A percentile compares a stretch with the other conserved stretches of the same genome.
phyloP scores from a whole-genome alignment of 108 stramenopile genomes.

The Nitzschia sp. region DNA sequence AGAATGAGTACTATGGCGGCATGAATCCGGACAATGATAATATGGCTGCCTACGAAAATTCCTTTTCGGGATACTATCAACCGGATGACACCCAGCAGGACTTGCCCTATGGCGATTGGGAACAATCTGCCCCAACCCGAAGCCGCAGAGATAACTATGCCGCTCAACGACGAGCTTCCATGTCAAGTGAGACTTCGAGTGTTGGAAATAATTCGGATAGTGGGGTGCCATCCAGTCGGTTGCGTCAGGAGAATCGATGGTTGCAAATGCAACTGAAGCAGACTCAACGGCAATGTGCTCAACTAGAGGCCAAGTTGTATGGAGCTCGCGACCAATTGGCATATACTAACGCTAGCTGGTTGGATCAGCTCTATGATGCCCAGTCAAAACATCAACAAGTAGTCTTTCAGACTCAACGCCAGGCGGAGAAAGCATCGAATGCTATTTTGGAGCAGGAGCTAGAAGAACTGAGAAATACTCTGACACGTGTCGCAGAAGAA shows the following conservation, averaged over 20 bases:
- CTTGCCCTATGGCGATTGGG: neutral
- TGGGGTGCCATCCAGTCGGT: neutral
- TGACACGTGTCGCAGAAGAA: slow-evolving; percentile 1
- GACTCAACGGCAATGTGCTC: neutral
- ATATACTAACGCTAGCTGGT: slow-evolving; percentile 13
- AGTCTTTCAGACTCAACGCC: slow-evolving; percentile 17
- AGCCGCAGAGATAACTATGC: neutral
- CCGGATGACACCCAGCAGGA: slow-evolving; percentile 1
- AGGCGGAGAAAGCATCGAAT: slow-evolving; percentile 16
- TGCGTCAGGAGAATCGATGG: slow-evolving; percentile 8
- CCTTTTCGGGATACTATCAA: neutral
- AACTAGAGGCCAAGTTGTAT: slow-evolving; percentile 7
- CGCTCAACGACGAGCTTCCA: neutral
- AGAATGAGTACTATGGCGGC: neutral
- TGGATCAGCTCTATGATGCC: slow-evolving; percentile 15
- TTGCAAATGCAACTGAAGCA: slow-evolving; percentile 12
- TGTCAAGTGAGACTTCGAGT: neutral
- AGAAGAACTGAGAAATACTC: neutral
- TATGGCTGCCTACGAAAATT: neutral
- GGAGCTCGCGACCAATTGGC: slow-evolving; percentile 18
- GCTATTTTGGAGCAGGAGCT: slow-evolving; percentile 10
- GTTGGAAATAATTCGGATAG: neutral
- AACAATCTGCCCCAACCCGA: neutral
- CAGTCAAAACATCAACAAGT: slow-evolving; percentile 4
- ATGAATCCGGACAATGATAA: neutral